Evolutionary conservation across 2,329 filamentous ascomycete species (phyloP), one percentile per base, ranked within the genome.

Genomic region (Colletotrichum sp.): DNA sequence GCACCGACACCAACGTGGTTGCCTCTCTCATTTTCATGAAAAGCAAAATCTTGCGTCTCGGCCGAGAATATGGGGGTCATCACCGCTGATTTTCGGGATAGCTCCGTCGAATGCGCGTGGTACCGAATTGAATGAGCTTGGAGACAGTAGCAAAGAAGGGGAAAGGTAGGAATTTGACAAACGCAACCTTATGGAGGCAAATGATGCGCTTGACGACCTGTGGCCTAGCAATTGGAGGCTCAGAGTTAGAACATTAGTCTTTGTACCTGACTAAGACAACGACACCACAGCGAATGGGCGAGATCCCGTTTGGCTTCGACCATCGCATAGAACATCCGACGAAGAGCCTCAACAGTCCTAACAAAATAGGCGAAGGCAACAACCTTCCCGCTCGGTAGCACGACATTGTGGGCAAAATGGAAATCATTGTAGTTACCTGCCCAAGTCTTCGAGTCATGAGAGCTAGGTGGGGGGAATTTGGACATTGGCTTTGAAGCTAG

Each of bases 81-180:
- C 16, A 19, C 16, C 8, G 39, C 16, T 3, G 11, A 44, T 11
- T 44, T n/a, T 6, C 5, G 39, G 39, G 19, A n/a, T 0, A 19
- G 16, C 39, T 6, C n/a, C 16, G 19, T 0, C 0, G 5, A n/a
- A n/a, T 19, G 39, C 19, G 39, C 12, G 39, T 12, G 0, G 19
- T 12, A 5, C 5, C 19, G 7, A 48, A 4, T 48, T 22, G 19
- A 22, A 0, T 48, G 44, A 48, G n/a, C 19, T 1, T 22, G n/a
- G 2, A 48, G 9, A 12, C 11, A 48, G 44, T 1, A 48, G 19
- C 2, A 1, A 4, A 48, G 19, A 22, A 48, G 44, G 44, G 6
- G 19, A 8, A 11, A 48, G n/a, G 2, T 13, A 48, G 6, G 44
- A 22, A 22, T 13, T 48, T 13, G 44, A 48, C 3, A 8, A 22